These are phyloP conservation scores for Fraxinus cuspidata DNA, from an alignment of 257 asterid genomes.

Conservation along the genomic window DNA sequence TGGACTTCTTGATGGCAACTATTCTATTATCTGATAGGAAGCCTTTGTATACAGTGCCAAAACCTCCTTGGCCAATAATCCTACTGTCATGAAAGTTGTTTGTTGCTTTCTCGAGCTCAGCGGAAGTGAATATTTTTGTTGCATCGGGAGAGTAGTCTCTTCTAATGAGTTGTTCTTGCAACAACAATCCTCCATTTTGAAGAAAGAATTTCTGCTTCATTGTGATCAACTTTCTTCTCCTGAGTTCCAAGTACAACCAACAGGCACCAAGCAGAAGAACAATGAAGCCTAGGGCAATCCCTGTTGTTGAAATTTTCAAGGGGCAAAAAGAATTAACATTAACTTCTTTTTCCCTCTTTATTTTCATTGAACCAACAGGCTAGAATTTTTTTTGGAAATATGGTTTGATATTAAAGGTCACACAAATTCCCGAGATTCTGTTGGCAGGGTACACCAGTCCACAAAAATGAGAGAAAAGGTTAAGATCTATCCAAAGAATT, in stretches of 20 bases:
- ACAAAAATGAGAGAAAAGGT: too few species aligned
- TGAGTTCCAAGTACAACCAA: constrained; percentile 14
- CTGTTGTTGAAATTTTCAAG: constrained; percentile 9
- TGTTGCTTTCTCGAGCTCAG: constrained; percentile 27
- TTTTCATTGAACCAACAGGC: too few species aligned
- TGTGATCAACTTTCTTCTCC: constrained; percentile 9
- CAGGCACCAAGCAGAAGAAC: constrained; percentile 10
- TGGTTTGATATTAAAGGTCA: neutral
- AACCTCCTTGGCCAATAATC: constrained; percentile 30
- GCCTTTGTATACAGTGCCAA: neutral
- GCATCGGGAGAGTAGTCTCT: neutral
- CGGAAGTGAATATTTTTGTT: constrained; percentile 6
- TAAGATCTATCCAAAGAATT: too few species aligned
- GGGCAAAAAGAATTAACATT: neutral
- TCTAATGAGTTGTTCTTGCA: constrained; percentile 24
- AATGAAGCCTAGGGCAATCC: constrained; percentile 16
- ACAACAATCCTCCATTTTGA: constrained; percentile 25
- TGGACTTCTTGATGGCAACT: too few species aligned
- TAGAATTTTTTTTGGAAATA: neutral
- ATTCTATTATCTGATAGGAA: too few species aligned
- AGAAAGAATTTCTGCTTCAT: constrained; percentile 2
- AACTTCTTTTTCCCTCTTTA: neutral
- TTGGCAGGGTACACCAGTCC: too few species aligned
- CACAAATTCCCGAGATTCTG: neutral
- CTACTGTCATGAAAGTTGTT: constrained; percentile 10